These are phyloP conservation scores for Panicum hallii DNA, from an alignment of 202 grass and related monocot genomes.

Conservation along the genomic window DNA sequence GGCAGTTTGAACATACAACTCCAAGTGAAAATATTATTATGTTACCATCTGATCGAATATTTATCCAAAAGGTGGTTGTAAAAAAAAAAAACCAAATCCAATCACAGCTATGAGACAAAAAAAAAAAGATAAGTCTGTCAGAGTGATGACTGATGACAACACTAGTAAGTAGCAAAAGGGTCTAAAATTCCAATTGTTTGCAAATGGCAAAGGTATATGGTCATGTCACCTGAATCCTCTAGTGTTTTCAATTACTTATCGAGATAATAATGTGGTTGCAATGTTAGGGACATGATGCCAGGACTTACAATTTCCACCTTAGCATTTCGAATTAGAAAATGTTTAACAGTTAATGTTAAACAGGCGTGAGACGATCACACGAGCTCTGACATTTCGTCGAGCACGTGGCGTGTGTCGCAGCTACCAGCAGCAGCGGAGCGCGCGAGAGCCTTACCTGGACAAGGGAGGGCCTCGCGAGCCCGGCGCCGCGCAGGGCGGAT, in stretches of 20 bases:
- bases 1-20: not conserved
- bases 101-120: not conserved
- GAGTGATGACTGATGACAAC: not conserved
- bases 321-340: not conserved
- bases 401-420: slow-evolving; percentile 43
- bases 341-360: not conserved
- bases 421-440: not conserved
- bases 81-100: slow-evolving; percentile 1
- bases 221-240: not conserved
- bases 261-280: slow-evolving; percentile 10
- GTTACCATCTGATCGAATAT: not conserved
- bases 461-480: slow-evolving; percentile 65
- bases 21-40: not conserved
- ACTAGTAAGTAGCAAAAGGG: not conserved
- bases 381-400: slow-evolving; percentile 64
- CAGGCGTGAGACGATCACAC: not conserved
- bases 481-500: slow-evolving; percentile 41
- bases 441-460: slow-evolving; percentile 55
- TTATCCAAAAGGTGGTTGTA: not conserved
- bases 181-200: not conserved
- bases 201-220: not conserved
- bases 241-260: not conserved
- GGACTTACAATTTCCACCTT: not conserved
- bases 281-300: not conserved
- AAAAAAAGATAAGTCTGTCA: not conserved